Base-by-base conservation (phyloP, 345 rosid species). In the Eucalyptus microcorys region DNA sequence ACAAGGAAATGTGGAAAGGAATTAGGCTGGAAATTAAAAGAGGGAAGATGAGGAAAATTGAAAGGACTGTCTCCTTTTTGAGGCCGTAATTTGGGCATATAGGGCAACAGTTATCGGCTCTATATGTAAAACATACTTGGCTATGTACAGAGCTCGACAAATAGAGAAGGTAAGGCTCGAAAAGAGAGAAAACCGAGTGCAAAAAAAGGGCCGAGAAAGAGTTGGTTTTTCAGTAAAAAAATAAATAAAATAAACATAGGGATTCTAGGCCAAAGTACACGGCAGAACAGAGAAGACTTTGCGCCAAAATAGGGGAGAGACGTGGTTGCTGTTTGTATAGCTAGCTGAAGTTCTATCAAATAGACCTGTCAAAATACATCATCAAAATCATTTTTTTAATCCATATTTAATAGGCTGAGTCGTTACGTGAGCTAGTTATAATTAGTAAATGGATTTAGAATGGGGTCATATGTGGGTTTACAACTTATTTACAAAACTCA, bases 331-430 rank as follows among this genome's bases (percentile, higher is more conserved):
- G 9, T 40, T 76, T 40, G 47, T 19, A 21, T 40, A 2, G 2
- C 8, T 9, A 10, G 83, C 1, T 1, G 30, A 76, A 40, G 30
- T 76, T 26, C 15, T 1, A 16, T n/a, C 10, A 15, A n/a, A 2
- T 30, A 61, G 32, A 27, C 34, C 14, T 26, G 32, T 27, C 68
- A 61, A 61, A 61, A 61, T 61, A 5, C 16, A 30, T 27, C 0
- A 27, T 61, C n/a, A 5, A 6, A 61, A 3, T 3, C 8, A 3
- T 30, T 27, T 61, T 59, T 14, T 61, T 6, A 27, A 13, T 26
- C 0, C 32, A 59, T 59, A 5, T 59, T 59, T 59, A 30, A 59
- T 27, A 5, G 0, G 15, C 32, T 0, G 0, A 27, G 14, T 59
- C 1, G 7, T 59, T 24, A 59, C 7, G 1, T 12, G 14, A 26